Conservation (phyloP, 163 green algal species). For the Chloroidium sp. region DNA sequence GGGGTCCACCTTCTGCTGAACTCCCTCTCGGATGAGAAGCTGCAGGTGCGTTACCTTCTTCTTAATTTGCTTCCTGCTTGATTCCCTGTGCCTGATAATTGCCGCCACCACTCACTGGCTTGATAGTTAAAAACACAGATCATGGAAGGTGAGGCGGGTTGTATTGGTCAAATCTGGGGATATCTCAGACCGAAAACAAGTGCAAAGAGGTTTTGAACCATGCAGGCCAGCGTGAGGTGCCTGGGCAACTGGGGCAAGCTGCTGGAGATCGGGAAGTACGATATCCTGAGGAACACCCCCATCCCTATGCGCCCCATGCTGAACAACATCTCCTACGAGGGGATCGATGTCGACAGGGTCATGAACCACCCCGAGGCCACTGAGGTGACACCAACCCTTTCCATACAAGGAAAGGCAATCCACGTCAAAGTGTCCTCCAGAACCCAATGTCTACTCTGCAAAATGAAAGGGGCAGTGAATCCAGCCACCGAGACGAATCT, state of each 20-base stretch:
- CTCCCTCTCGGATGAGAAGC: slow-evolving; percentile 10
- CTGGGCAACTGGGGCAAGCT: slow-evolving; percentile 3
- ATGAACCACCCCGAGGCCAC: background rate
- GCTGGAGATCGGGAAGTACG: slow-evolving; percentile 19
- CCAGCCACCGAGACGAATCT: too few relatives aligned
- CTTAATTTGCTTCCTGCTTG: too few relatives aligned
- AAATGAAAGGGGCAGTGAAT: too few relatives aligned
- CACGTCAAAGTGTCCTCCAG: background rate
- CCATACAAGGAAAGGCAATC: background rate
- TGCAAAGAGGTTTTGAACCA: too few relatives aligned
- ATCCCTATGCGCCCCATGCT: slow-evolving; percentile 11
- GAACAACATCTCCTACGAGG: slow-evolving; percentile 9
- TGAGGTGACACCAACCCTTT: background rate
- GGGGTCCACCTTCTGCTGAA: slow-evolving; percentile 14
- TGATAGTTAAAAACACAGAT: too few relatives aligned
- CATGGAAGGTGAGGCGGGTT: too few relatives aligned
- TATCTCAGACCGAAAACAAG: too few relatives aligned
- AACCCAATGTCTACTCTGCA: too few relatives aligned
- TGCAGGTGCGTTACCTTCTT: slow-evolving; percentile 1
- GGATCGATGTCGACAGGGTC: slow-evolving; percentile 9
- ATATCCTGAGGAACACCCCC: slow-evolving; percentile 8
- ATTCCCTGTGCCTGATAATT: too few relatives aligned
- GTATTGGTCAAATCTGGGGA: too few relatives aligned
- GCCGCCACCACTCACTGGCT: too few relatives aligned
- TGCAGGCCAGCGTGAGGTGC: slow-evolving; percentile 14